Conservation (phyloP, 768 basidiomycete species). For the Tulasnella sp. region DNA sequence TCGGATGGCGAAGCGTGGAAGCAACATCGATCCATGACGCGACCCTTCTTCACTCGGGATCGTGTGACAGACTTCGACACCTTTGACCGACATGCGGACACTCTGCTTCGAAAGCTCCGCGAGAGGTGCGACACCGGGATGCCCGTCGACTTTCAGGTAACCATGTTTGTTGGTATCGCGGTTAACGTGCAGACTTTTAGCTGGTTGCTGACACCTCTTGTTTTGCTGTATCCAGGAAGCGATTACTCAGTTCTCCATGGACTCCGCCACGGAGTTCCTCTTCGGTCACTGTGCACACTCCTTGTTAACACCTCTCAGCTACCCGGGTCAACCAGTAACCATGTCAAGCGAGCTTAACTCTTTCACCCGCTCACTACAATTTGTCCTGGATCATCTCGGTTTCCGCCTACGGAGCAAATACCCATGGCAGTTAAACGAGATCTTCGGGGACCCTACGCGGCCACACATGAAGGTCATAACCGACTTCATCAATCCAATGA, state of each 20-base stretch:
- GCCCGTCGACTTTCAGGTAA: conserved; percentile 49
- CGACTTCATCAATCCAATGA: conserved; percentile 50
- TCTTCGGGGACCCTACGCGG: conserved; percentile 34
- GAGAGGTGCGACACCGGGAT: conserved; percentile 34
- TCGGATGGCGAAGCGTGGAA: conserved; percentile 48
- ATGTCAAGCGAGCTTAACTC: conserved; percentile 25
- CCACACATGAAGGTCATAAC: conserved; percentile 38
- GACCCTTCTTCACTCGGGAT: conserved; percentile 59
- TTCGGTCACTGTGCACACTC: conserved; percentile 49
- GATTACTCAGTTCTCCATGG: conserved; percentile 52
- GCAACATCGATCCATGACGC: conserved; percentile 59
- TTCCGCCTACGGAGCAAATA: conserved; percentile 19
- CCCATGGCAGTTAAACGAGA: conserved; percentile 36
- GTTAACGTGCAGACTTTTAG: background rate
- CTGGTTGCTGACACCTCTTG: background rate
- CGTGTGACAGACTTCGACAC: conserved; percentile 51
- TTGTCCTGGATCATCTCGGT: background rate
- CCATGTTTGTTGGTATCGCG: background rate
- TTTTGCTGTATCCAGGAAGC: conserved; percentile 30
- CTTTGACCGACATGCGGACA: conserved; percentile 43
- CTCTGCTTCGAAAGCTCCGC: conserved; percentile 34
- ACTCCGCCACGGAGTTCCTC: conserved; percentile 55
- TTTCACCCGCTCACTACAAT: background rate
- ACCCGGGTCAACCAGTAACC: conserved; percentile 18
- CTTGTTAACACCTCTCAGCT: background rate